These are phyloP conservation scores for Hemileccinum impolitum DNA, from an alignment of 768 basidiomycete genomes.

Conservation along the genomic window DNA sequence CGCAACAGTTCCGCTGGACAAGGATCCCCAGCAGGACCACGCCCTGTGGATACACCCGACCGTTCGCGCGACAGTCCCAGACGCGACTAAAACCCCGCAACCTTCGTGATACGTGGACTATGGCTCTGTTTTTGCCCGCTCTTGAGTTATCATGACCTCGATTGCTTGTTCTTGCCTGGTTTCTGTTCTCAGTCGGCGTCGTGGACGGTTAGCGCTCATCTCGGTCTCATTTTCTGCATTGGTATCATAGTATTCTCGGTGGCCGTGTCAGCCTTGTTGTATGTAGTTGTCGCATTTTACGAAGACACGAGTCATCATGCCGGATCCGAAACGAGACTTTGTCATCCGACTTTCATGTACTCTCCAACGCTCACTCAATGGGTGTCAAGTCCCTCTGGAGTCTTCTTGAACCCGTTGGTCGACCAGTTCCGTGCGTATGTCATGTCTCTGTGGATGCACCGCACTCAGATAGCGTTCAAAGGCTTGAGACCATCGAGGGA, in stretches of 20 bases:
- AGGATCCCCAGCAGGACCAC: conserved; percentile 48
- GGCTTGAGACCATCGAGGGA: conserved; percentile 93
- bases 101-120: conserved; percentile 7
- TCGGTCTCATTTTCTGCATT: conserved; percentile 18
- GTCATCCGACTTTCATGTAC: not conserved
- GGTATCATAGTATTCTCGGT: conserved; percentile 1
- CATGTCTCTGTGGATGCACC: not conserved
- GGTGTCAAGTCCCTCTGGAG: conserved; percentile 98
- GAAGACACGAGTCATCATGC: not conserved
- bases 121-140: conserved; percentile 6
- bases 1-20: conserved; percentile 51
- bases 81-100: conserved; percentile 12
- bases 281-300: conserved; percentile 12
- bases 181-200: conserved; percentile 9
- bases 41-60: conserved; percentile 29
- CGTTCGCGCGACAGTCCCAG: conserved; percentile 25
- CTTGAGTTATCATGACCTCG: conserved; percentile 6
- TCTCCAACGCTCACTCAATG: conserved; percentile 37
- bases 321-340: not conserved
- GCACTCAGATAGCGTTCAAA: conserved; percentile 29
- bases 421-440: conserved; percentile 79
- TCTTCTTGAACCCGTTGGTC: conserved; percentile 86
- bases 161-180: conserved; percentile 12
- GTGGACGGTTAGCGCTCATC: conserved; percentile 16
- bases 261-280: no score